Evolutionary conservation across 1,284 basidiomycete genomes (phyloP).

Genomic region (Boletus subluridellus): DNA sequence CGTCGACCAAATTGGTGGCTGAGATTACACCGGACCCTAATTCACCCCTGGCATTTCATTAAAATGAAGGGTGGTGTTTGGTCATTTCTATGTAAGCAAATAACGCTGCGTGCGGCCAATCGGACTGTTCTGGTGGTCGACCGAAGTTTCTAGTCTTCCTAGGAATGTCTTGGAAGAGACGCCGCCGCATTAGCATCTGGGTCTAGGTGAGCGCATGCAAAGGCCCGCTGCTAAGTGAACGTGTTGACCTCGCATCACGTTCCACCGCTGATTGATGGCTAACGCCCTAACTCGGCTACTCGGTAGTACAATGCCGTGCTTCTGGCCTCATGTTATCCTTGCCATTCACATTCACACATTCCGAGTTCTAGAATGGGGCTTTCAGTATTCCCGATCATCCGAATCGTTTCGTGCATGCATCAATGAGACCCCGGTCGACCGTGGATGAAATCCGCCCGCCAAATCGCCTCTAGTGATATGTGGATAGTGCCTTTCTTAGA

Average conservation of each 20-base stretch:
- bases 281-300: constrained; percentile 20
- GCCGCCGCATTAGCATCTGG: constrained; percentile 6
- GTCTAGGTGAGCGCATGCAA: constrained; percentile 15
- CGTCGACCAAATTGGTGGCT: constrained; percentile 17
- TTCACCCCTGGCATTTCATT: constrained; percentile 21
- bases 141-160: constrained; percentile 10
- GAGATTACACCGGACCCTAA: constrained; percentile 24
- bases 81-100: constrained; percentile 11
- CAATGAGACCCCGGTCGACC: constrained; percentile 21
- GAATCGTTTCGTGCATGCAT: constrained; percentile 17
- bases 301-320: constrained; percentile 23
- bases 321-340: constrained; percentile 31
- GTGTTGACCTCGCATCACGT: constrained; percentile 19
- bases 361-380: constrained; percentile 27
- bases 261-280: constrained; percentile 12
- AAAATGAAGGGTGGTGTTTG: constrained; percentile 15
- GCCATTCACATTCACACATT: constrained; percentile 23
- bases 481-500: neutral
- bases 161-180: constrained; percentile 11
- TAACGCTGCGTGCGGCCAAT: constrained; percentile 13
- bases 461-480: neutral
- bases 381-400: constrained; percentile 23
- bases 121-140: constrained; percentile 5
- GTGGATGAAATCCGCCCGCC: neutral
- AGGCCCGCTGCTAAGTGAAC: constrained; percentile 15